These are phyloP conservation scores for Elaeis guineensis DNA, from an alignment of 176 grass and related monocot species.

Conservation along the genomic window DNA sequence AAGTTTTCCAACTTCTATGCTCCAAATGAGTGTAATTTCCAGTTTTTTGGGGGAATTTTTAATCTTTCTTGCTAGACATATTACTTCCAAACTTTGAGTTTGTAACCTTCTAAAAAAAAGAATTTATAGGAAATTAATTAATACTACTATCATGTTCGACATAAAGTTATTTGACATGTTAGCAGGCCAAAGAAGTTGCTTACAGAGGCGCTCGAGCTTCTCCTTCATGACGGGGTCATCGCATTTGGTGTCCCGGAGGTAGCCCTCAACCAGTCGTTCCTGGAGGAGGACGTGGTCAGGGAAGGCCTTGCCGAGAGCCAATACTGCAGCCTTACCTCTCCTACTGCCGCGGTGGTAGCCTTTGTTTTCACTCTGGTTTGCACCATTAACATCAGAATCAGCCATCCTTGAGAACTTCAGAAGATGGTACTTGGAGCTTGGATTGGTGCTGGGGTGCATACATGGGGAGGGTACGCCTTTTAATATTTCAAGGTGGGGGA, in stretches of 20 bases:
- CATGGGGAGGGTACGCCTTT: too few species aligned
- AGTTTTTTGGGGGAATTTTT: too few species aligned
- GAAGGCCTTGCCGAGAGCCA: conserved; percentile 78
- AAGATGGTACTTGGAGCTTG: too few species aligned
- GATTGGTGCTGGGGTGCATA: too few species aligned
- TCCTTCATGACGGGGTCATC: conserved; percentile 53
- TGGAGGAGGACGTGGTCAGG: conserved; percentile 76
- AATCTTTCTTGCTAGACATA: too few species aligned
- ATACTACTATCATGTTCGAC: neutral
- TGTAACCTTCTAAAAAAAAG: too few species aligned
- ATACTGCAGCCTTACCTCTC: conserved; percentile 55
- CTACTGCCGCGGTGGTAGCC: neutral
- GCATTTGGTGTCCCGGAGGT: conserved; percentile 53
- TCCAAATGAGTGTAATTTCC: too few species aligned
- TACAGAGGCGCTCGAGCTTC: conserved; percentile 86
- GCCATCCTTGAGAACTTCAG: conserved; percentile 23
- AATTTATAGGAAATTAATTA: too few species aligned
- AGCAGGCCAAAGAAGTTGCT: conserved; percentile 12
- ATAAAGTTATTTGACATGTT: neutral
- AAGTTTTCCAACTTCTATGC: too few species aligned
- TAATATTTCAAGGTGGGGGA: conserved; percentile 28
- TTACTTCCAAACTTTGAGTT: too few species aligned
- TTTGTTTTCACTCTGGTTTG: too few species aligned
- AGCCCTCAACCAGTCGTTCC: conserved; percentile 63
- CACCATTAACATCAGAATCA: conserved; percentile 8